phyloP scores from a whole-genome alignment of 176 grass and related monocot genomes.

The Zea mays region DNA sequence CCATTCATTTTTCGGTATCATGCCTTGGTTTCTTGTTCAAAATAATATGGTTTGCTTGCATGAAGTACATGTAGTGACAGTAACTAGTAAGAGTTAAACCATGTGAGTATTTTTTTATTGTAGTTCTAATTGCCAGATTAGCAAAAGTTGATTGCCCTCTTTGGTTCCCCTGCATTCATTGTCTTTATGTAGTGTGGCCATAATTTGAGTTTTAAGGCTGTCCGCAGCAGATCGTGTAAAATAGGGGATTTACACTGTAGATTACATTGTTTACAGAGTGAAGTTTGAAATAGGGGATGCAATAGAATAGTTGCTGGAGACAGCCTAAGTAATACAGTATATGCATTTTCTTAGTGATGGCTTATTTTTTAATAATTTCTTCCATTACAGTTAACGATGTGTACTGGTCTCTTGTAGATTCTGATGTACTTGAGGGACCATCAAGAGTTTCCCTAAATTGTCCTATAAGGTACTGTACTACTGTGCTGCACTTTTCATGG shows the following conservation, averaged over 20 bases:
- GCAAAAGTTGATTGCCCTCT: neutral
- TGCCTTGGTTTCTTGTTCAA: neutral
- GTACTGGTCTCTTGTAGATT: conserved; percentile 53
- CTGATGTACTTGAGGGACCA: conserved; percentile 88
- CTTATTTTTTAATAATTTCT: neutral
- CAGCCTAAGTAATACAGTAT: neutral
- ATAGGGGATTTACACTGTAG: too few relatives aligned
- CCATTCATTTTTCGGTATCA: neutral
- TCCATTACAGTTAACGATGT: neutral
- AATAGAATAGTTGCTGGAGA: too few relatives aligned
- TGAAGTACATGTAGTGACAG: neutral
- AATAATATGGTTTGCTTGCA: neutral
- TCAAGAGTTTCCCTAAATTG: conserved; percentile 91
- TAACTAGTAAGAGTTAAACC: neutral
- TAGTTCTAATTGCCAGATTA: neutral
- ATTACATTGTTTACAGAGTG: too few relatives aligned
- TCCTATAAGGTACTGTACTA: conserved; percentile 87
- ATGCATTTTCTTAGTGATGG: neutral
- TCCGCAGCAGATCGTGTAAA: too few relatives aligned
- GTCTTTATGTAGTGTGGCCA: conserved; percentile 5
- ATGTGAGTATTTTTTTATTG: neutral
- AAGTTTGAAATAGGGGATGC: too few relatives aligned
- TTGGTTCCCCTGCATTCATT: conserved; percentile 5
- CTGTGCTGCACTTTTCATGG: conserved; percentile 29
- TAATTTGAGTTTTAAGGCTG: neutral